These are phyloP conservation scores for Podila epigama DNA, from an alignment of 192 early-diverging fungal species.

Conservation along the genomic window DNA sequence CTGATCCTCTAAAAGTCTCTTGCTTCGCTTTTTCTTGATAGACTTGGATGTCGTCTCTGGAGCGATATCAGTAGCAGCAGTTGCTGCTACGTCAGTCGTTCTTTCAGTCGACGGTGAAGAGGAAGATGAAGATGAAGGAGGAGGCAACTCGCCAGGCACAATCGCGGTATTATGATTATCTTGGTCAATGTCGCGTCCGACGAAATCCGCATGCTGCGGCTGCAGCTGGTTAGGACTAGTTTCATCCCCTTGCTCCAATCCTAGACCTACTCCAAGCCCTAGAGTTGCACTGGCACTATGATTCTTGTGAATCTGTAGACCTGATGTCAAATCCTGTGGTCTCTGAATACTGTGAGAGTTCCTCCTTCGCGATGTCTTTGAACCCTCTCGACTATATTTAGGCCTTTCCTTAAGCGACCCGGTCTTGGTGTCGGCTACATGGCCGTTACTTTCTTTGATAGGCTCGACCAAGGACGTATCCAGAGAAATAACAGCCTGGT, in stretches of 20 bases:
- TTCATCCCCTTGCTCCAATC: not conserved
- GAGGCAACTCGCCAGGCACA: not conserved
- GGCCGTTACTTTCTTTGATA: not conserved
- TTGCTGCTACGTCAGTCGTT: no score
- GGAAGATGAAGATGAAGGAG: not conserved
- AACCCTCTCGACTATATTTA: not conserved
- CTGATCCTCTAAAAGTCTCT: constrained; percentile 10
- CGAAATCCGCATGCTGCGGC: not conserved
- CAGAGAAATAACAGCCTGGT: not conserved
- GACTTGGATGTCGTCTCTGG: no score
- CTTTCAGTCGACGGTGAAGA: not conserved
- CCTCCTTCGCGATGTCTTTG: constrained; percentile 16
- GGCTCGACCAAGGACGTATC: no score
- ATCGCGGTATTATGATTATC: no score
- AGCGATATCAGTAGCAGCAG: no score
- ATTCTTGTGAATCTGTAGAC: not conserved
- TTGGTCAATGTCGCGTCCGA: not conserved
- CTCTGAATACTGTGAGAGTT: constrained; percentile 24
- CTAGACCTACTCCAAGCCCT: constrained; percentile 12
- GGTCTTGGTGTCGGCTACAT: not conserved
- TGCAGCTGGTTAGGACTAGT: not conserved
- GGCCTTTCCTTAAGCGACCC: not conserved
- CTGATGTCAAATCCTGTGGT: not conserved
- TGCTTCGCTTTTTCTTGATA: not conserved
- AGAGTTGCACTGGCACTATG: constrained; percentile 8